These are phyloP conservation scores for Knoxdaviesia capensis DNA, from an alignment of 2,329 filamentous ascomycete genomes.

Conservation along the genomic window DNA sequence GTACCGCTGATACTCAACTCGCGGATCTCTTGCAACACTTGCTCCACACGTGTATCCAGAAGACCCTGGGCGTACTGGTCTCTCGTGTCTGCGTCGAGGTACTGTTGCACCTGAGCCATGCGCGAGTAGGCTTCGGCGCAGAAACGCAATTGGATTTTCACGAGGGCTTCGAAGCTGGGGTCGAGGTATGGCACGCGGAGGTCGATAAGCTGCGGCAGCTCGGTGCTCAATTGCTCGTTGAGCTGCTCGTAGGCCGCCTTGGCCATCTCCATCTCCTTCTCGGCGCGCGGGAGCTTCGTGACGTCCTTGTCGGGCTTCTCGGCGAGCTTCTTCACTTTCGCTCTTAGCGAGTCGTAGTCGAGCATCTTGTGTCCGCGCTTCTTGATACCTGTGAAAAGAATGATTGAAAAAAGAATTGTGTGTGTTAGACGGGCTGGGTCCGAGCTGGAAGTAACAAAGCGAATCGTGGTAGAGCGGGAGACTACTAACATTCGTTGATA, in stretches of 20 bases:
- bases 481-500: constrained; percentile 70
- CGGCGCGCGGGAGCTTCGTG: constrained; percentile 83
- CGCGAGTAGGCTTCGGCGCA: constrained; percentile 93
- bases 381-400: constrained; percentile 53
- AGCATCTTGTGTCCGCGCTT: constrained; percentile 97
- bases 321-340: constrained; percentile 88
- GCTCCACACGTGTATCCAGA: constrained; percentile 76
- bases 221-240: constrained; percentile 85
- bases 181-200: constrained; percentile 92
- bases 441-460: background rate
- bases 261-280: constrained; percentile 92
- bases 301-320: constrained; percentile 99
- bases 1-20: constrained; percentile 80
- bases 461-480: background rate
- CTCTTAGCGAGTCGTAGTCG: constrained; percentile 90
- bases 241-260: constrained; percentile 87
- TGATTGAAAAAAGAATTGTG: no score
- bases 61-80: constrained; percentile 93
- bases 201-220: constrained; percentile 90
- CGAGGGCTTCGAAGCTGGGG: constrained; percentile 88
- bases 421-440: no score
- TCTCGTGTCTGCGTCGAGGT: constrained; percentile 82
- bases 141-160: constrained; percentile 96
- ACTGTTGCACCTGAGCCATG: constrained; percentile 99
- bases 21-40: constrained; percentile 90